Conservation (phyloP, 768 basidiomycete genomes). For the Leucosporidium creatinivorum region DNA sequence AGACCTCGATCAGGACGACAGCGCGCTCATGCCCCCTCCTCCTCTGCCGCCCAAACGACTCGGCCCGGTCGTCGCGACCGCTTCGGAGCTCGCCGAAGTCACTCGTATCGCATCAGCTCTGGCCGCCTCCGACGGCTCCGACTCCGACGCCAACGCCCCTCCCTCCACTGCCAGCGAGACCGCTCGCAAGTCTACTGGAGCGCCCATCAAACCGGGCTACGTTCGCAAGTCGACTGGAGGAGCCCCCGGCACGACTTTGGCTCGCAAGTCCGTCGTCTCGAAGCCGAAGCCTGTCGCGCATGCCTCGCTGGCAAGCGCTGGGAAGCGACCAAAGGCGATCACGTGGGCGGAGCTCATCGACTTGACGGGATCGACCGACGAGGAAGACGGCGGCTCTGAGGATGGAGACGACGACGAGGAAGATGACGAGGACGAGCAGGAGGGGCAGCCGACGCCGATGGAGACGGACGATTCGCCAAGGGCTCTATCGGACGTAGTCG, state of each 20-base stretch:
- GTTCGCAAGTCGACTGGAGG: too few species aligned
- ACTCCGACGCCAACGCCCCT: background rate
- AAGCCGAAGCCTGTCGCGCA: background rate
- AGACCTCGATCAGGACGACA: slow-evolving; percentile 1
- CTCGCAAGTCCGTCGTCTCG: background rate
- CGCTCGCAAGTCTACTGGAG: background rate
- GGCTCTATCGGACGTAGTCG: background rate
- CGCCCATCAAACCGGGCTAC: too few species aligned
- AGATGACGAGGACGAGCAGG: background rate
- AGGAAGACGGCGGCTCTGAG: background rate
- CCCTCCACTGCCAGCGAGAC: background rate
- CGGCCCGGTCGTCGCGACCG: background rate
- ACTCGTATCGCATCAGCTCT: background rate
- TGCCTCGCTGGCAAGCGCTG: background rate
- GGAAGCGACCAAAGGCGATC: background rate
- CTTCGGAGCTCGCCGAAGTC: background rate
- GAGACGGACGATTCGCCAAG: background rate
- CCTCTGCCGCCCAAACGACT: background rate
- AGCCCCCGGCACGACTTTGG: background rate
- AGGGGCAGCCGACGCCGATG: background rate
- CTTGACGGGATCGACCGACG: background rate
- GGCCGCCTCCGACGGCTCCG: background rate
- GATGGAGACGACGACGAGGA: background rate
- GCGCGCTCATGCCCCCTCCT: too few species aligned
- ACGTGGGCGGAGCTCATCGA: too few species aligned